A percentile compares a stretch with the other conserved stretches of the same genome.
Evolutionary conservation across 805 yeast genomes (phyloP).

Genomic region (Sugiyamaella qingdaonensis): DNA sequence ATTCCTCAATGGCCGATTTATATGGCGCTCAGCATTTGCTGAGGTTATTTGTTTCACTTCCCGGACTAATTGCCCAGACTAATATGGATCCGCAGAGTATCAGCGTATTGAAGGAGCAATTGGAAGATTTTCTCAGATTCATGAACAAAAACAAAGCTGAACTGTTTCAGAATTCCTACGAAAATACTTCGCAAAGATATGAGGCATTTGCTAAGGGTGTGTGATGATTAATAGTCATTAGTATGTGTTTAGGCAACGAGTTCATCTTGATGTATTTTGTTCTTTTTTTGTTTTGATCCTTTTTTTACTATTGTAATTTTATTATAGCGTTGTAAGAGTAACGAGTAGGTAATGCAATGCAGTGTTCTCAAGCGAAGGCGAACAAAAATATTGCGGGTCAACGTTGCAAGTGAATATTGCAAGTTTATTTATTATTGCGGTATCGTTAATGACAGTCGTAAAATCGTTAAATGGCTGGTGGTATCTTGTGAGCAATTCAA

Average conservation of each 20-base stretch:
- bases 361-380: no score
- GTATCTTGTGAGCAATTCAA: background rate
- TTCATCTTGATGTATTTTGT: background rate
- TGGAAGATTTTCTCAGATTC: conserved; percentile 52
- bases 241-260: background rate
- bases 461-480: background rate
- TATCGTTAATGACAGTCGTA: background rate
- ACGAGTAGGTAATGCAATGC: no score
- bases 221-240: conserved; percentile 2
- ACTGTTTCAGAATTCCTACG: conserved; percentile 42
- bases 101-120: conserved; percentile 48
- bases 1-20: conserved; percentile 40
- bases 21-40: conserved; percentile 84
- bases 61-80: conserved; percentile 76
- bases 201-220: conserved; percentile 33
- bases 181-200: conserved; percentile 48
- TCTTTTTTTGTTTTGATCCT: background rate
- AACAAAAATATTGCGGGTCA: background rate
- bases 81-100: conserved; percentile 76
- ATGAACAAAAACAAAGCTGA: conserved; percentile 42
- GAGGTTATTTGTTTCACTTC: conserved; percentile 70
- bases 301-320: no score
- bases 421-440: background rate
- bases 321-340: no score
- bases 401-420: background rate